Base-by-base conservation (phyloP, 345 rosid genomes). In the Ceriops zippeliana region DNA sequence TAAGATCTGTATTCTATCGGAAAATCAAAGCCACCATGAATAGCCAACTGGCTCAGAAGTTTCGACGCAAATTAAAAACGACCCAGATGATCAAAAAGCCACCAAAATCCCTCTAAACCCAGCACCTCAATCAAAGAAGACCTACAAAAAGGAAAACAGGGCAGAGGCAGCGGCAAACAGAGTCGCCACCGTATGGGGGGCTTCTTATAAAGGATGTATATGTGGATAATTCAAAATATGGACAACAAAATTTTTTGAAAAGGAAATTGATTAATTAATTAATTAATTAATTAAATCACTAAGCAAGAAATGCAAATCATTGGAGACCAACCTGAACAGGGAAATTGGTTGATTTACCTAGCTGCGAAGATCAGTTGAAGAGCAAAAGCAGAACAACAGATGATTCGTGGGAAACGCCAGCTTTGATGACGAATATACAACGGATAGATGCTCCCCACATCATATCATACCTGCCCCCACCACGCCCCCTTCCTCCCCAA, bases 211-310 rank as follows among this genome's bases (percentile, higher is more conserved):
- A 65, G 38, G 78, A 79, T 65, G 66, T 27, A 62, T 7, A 15
- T 56, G 24, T 59, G 84, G 90, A 86, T 84, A 84, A 79, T 42
- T 52, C 78, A 63, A 73, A 74, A 54, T 70, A 80, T 68, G 83
- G 85, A 64, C 83, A 72, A 65, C 67, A 83, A 75, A 81, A 69
- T 58, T 71, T 71, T 28, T 60, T 71, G 54, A 32, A 61, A 2
- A 62, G 64, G 52, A 58, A 46, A 52, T 30, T 24, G 53, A 52
- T 54, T 52, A 59, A 67, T 30, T 24, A 58, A 52, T 54, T 52
- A 59, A 67, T 24, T 24, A 24, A 24, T 24, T 24, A 24, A 24
- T 24, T 24, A 24, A 3, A 59, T 54, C 19, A 49, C 20, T 19
- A 73, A 70, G 63, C 56, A 65, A 74, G 67, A 34, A 10, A 19